Percentiles rank a stretch among this genome's conserved stretches.
Evolutionary conservation across 1,284 basidiomycete species (phyloP).

Genomic region (Rhodotorula sp.): DNA sequence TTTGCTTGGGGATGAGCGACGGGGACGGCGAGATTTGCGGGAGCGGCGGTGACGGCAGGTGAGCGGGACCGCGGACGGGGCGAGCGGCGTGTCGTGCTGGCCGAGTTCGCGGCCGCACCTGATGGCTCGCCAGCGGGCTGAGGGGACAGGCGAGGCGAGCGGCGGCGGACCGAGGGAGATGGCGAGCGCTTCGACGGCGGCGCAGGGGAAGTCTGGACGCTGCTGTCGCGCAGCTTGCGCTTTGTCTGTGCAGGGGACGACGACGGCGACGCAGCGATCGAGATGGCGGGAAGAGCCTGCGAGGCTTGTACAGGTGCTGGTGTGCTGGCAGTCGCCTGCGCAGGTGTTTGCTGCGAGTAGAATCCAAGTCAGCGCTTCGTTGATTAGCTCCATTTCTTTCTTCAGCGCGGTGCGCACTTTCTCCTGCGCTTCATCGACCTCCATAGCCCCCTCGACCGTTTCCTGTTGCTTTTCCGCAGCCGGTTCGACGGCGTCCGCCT

Average conservation of each 20-base stretch:
- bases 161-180: not conserved
- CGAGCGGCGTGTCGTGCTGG: not conserved
- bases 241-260: not conserved
- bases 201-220: not conserved
- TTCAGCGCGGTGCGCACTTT: not conserved
- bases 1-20: no score
- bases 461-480: not conserved
- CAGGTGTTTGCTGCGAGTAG: no score
- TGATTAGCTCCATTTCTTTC: no score
- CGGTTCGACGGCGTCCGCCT: not conserved
- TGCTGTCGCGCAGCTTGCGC: slow-evolving; percentile 1
- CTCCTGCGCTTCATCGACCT: not conserved
- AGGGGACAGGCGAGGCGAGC: not conserved
- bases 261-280: not conserved
- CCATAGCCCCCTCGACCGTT: not conserved
- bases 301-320: not conserved
- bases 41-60: not conserved
- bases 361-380: not conserved
- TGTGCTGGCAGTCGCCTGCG: no score
- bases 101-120: no score
- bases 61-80: not conserved
- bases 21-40: not conserved
- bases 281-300: not conserved
- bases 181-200: not conserved
- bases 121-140: not conserved